Evolutionary conservation across 257 asterid genomes (phyloP).

Genomic region (Thymus quinquecostatus): DNA sequence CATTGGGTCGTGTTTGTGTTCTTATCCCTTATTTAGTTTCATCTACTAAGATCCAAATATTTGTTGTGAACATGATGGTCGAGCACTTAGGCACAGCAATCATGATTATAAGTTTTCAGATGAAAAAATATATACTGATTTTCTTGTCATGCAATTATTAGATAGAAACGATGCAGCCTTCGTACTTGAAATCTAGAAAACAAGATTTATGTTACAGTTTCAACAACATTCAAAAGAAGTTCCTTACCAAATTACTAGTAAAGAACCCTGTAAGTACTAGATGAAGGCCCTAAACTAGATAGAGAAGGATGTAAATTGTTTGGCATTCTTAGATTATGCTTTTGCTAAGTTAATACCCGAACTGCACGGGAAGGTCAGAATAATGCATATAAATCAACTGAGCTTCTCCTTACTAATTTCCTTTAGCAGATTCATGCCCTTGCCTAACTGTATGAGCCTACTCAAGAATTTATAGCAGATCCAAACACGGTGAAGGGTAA

Average conservation of each 20-base stretch:
- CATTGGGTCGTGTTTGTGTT: not conserved
- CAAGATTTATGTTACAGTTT: not conserved
- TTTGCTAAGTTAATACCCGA: constrained; percentile 8
- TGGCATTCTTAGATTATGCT: not conserved
- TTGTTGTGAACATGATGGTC: not conserved
- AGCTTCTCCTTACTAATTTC: constrained; percentile 7
- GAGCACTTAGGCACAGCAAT: not conserved
- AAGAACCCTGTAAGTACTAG: not conserved
- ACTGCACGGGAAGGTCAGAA: constrained; percentile 12
- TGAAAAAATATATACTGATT: not conserved
- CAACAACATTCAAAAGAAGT: not conserved
- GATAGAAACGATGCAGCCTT: not conserved
- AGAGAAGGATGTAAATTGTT: not conserved
- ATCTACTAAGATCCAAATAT: not conserved
- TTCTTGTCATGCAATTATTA: not conserved
- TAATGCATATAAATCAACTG: constrained; percentile 16
- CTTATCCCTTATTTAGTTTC: not conserved
- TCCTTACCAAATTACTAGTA: too few species aligned
- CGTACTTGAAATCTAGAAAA: not conserved
- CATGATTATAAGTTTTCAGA: not conserved
- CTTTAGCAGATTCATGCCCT: not conserved
- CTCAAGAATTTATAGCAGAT: constrained; percentile 1
- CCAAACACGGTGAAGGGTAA: constrained; percentile 19
- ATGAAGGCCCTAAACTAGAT: constrained; percentile 18
- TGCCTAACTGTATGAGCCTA: constrained; percentile 14